A percentile compares a stretch with the other conserved stretches of the same genome.
These are phyloP conservation scores for Rhizopus stolonifer DNA, from an alignment of 371 early-diverging fungal species.

Conservation along the genomic window DNA sequence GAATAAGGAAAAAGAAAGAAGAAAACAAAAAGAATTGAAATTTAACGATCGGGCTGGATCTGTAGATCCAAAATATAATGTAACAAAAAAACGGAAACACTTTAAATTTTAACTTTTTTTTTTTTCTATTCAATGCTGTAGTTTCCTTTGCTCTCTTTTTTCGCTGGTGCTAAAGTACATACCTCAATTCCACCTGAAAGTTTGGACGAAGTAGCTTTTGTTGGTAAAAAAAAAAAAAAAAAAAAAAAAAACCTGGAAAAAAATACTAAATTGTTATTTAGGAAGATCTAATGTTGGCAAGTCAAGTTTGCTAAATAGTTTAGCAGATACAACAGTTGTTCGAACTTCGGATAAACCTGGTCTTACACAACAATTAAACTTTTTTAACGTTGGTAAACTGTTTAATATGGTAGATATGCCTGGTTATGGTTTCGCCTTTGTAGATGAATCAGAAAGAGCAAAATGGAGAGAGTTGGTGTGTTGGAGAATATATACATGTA, in stretches of 20 bases:
- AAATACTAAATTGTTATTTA: conserved; percentile 5
- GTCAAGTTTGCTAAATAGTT: conserved; percentile 69
- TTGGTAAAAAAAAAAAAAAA: conserved; percentile 37
- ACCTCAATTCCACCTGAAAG: conserved; percentile 61
- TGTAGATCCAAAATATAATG: conserved; percentile 35
- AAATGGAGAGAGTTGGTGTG: conserved; percentile 69
- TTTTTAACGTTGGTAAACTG: conserved; percentile 63
- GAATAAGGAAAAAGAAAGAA: conserved; percentile 22
- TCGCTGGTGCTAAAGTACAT: conserved; percentile 67
- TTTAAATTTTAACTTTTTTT: not conserved
- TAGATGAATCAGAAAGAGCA: conserved; percentile 59
- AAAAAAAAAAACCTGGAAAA: not conserved
- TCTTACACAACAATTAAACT: conserved; percentile 79
- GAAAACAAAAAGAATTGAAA: conserved; percentile 11
- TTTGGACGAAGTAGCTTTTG: conserved; percentile 68
- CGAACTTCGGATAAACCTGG: conserved; percentile 77
- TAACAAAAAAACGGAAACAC: conserved; percentile 4
- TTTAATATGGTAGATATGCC: conserved; percentile 85
- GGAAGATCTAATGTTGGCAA: conserved; percentile 83
- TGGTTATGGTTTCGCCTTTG: conserved; percentile 86
- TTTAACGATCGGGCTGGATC: conserved; percentile 13
- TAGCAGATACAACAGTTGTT: conserved; percentile 63
- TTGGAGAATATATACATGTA: not conserved
- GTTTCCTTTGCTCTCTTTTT: conserved; percentile 63
- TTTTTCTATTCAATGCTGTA: conserved; percentile 4